Evolutionary conservation across 75 land plant species (phyloP).

Genomic region (Selaginella tamariscina): DNA sequence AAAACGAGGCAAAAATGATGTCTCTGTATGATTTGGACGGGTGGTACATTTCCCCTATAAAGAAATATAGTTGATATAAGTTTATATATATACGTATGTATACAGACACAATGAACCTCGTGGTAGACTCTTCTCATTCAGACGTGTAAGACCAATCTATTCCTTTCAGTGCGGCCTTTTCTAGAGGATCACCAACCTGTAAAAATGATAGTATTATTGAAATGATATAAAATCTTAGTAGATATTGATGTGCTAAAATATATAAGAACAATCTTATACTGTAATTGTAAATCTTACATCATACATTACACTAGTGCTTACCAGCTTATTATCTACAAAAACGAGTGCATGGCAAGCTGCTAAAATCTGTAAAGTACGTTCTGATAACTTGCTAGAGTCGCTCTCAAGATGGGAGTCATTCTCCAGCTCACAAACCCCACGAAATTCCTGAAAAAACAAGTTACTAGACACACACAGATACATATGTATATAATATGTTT

Average conservation of each 20-base stretch:
- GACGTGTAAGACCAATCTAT: neutral
- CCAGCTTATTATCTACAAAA: neutral
- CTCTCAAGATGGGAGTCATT: neutral
- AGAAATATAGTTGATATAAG: neutral
- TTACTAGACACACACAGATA: neutral
- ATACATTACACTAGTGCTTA: neutral
- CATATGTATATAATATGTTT: neutral
- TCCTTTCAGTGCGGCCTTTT: neutral
- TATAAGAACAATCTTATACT: too few relatives aligned
- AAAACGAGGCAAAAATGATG: conserved; percentile 14
- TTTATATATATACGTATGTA: neutral
- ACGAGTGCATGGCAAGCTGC: neutral
- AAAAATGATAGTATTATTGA: too few relatives aligned
- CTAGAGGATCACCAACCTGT: neutral
- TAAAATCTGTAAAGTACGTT: neutral
- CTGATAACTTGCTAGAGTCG: neutral
- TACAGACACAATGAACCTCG: neutral
- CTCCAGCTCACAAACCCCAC: neutral
- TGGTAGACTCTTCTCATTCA: conserved; percentile 3
- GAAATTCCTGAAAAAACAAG: neutral
- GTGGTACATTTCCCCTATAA: neutral
- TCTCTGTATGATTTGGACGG: neutral
- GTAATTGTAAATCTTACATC: neutral
- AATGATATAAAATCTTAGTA: too few relatives aligned
- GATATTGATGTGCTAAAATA: too few relatives aligned